phyloP scores from a whole-genome alignment of 768 basidiomycete species.

The Naematelia aurantialba region DNA sequence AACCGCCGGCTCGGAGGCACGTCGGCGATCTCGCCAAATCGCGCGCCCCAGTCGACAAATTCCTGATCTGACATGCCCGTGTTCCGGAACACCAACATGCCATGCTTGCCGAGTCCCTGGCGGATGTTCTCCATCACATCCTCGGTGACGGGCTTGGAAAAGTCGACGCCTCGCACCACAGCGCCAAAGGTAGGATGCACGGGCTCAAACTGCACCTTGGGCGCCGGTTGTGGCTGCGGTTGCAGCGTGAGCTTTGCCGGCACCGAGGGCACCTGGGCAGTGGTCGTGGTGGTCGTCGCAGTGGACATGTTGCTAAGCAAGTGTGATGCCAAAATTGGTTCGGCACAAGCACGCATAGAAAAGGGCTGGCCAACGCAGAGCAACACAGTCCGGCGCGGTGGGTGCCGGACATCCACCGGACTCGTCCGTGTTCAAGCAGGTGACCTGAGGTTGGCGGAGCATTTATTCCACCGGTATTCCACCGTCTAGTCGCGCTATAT shows the following conservation, averaged over 20 bases:
- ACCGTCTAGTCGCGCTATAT: too few relatives aligned
- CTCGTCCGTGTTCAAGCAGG: too few relatives aligned
- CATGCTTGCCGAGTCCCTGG: conserved; percentile 25
- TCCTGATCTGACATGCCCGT: conserved; percentile 43
- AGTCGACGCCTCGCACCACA: conserved; percentile 42
- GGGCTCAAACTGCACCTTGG: conserved; percentile 19
- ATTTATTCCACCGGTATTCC: too few relatives aligned
- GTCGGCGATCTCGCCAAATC: conserved; percentile 38
- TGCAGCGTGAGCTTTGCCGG: not conserved
- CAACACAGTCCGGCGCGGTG: too few relatives aligned
- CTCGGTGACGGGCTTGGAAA: conserved; percentile 36
- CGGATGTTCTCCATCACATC: conserved; percentile 25
- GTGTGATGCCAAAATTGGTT: too few relatives aligned
- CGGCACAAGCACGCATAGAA: too few relatives aligned
- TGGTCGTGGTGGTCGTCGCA: not conserved
- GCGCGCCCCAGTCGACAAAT: conserved; percentile 32
- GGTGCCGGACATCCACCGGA: too few relatives aligned
- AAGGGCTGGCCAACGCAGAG: too few relatives aligned
- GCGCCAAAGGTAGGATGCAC: conserved; percentile 43
- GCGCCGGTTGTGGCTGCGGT: too few relatives aligned
- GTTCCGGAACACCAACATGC: conserved; percentile 44
- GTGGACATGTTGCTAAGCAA: not conserved
- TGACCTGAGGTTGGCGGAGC: too few relatives aligned
- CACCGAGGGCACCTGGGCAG: not conserved
- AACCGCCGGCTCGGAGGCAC: conserved; percentile 20